Evolutionary conservation across 169 alveolate genomes (phyloP).

Genomic region (Plasmodium adleri): DNA sequence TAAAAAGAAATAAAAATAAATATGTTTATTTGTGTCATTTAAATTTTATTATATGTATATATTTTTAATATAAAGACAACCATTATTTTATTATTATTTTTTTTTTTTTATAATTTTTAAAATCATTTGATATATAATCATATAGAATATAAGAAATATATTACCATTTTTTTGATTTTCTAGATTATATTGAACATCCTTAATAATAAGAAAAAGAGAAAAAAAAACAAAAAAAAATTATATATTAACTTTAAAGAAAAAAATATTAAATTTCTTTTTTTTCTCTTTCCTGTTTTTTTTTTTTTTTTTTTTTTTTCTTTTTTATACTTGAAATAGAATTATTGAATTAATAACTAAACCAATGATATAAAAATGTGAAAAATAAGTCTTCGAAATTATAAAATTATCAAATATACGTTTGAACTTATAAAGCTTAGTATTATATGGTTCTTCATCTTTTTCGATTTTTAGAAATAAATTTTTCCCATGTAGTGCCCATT

Average conservation of each 20-base stretch:
- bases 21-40: neutral
- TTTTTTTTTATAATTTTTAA: neutral
- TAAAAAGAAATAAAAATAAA: constrained; percentile 3
- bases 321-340: constrained; percentile 76
- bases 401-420: constrained; percentile 26
- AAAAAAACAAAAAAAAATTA: constrained; percentile 22
- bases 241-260: neutral
- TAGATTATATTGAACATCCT: constrained; percentile 23
- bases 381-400: constrained; percentile 78
- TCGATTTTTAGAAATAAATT: constrained; percentile 57
- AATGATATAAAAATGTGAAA: constrained; percentile 79
- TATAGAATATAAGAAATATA: constrained; percentile 10
- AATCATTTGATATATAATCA: neutral
- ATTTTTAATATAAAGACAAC: neutral
- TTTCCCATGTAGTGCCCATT: constrained; percentile 84
- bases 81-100: neutral
- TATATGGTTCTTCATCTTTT: constrained; percentile 31
- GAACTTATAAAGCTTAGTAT: constrained; percentile 29
- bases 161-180: constrained; percentile 32
- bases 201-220: constrained; percentile 12
- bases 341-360: constrained; percentile 78
- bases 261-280: neutral
- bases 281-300: no score
- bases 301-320: neutral
- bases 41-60: neutral